phyloP scores from a whole-genome alignment of 306 rosid genomes.

The Vicia villosa region DNA sequence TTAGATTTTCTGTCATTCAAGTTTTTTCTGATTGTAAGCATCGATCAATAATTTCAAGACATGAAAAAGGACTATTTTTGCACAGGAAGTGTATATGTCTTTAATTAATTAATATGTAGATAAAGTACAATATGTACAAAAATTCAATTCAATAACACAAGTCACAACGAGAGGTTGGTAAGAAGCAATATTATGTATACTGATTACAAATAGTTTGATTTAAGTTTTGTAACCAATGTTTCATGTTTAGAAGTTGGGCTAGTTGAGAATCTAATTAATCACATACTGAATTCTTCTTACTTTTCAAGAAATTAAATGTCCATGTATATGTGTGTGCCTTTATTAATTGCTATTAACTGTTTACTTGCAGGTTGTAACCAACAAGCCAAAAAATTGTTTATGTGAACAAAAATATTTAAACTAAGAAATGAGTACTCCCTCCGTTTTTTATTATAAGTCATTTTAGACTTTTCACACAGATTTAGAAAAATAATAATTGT shows the following conservation, averaged over 20 bases:
- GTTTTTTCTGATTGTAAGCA: slow-evolving; percentile 1
- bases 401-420: too few relatives aligned
- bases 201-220: slow-evolving; percentile 29
- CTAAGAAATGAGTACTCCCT: not conserved
- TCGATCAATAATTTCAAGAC: not conserved
- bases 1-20: not conserved
- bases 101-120: too few relatives aligned
- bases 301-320: slow-evolving; percentile 18
- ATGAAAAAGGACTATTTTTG: not conserved
- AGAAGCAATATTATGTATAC: slow-evolving; percentile 21
- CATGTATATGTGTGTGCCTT: not conserved
- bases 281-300: slow-evolving; percentile 27
- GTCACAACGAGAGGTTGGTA: too few relatives aligned
- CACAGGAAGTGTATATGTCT: not conserved
- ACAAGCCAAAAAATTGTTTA: not conserved
- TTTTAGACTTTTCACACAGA: too few relatives aligned
- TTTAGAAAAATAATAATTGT: too few relatives aligned
- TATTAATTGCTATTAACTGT: slow-evolving; percentile 22
- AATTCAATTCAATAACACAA: not conserved
- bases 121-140: not conserved
- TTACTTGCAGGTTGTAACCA: slow-evolving; percentile 26
- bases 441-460: too few relatives aligned
- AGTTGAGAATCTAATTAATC: slow-evolving; percentile 17
- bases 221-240: slow-evolving; percentile 25
- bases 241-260: slow-evolving; percentile 29